Evolutionary conservation across 2,329 filamentous ascomycete species (phyloP).

Genomic region (Colletotrichum paranaense): DNA sequence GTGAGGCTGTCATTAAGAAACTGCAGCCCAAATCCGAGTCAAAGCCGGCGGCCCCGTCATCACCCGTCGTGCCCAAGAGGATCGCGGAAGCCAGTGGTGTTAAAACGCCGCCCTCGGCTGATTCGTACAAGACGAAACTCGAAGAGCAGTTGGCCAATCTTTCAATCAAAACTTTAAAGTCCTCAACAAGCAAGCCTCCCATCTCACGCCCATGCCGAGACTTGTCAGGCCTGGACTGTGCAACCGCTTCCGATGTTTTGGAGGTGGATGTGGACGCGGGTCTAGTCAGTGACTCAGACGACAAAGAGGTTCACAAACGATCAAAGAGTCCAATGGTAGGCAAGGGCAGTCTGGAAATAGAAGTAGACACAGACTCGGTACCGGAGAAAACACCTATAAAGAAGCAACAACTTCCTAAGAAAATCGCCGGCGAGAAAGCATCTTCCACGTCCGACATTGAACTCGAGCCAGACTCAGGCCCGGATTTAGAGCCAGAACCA

Average conservation of each 20-base stretch:
- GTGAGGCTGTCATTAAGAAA: constrained; percentile 33
- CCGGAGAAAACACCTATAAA: neutral
- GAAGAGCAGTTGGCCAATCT: constrained; percentile 28
- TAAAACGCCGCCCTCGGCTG: constrained; percentile 36
- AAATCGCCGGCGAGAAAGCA: neutral
- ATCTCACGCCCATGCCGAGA: constrained; percentile 31
- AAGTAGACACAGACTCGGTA: neutral
- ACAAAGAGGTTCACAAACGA: constrained; percentile 1
- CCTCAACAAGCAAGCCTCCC: constrained; percentile 15
- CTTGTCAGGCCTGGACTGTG: constrained; percentile 25
- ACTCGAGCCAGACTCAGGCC: constrained; percentile 5
- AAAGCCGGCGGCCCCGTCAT: neutral
- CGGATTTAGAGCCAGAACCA: neutral
- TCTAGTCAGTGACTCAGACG: constrained; percentile 18
- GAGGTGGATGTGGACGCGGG: constrained; percentile 32
- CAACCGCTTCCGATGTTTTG: constrained; percentile 2
- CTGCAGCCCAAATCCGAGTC: constrained; percentile 22
- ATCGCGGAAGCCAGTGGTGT: neutral
- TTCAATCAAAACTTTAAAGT: neutral
- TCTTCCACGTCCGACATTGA: neutral
- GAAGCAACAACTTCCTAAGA: neutral
- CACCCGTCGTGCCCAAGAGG: constrained; percentile 24
- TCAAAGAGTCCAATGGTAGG: neutral
- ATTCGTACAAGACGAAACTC: constrained; percentile 17
- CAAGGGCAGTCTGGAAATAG: too few relatives aligned